Conservation (phyloP, 164 flowering plant genomes). For the Piper longum region DNA sequence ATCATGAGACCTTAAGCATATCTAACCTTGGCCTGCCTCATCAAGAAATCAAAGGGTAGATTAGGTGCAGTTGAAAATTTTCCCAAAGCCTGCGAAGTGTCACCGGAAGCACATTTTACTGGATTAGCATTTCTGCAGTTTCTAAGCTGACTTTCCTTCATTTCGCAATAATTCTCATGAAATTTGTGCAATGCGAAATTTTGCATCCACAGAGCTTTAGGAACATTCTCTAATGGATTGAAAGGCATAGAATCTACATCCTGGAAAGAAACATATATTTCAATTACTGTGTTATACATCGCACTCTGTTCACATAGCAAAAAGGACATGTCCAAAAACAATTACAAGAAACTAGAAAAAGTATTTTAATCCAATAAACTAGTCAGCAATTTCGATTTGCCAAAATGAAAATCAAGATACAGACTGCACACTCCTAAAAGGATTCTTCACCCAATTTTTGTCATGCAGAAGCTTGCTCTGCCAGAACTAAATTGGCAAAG, state of each 20-base stretch:
- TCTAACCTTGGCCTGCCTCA: slow-evolving; percentile 36
- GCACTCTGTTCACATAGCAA: no score
- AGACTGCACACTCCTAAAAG: not conserved
- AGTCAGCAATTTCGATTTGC: not conserved
- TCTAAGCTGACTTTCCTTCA: slow-evolving; percentile 19
- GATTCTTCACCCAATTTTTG: not conserved
- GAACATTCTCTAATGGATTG: slow-evolving; percentile 41
- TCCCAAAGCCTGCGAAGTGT: slow-evolving; percentile 9
- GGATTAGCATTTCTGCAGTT: slow-evolving; percentile 16
- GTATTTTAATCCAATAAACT: not conserved
- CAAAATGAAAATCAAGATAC: not conserved
- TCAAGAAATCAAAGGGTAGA: slow-evolving; percentile 21
- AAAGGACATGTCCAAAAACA: not conserved
- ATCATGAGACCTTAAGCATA: not conserved
- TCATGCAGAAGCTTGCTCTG: not conserved
- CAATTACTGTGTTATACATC: no score
- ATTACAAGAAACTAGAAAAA: not conserved
- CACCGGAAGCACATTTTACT: slow-evolving; percentile 14
- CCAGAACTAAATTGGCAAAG: no score
- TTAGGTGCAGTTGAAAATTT: slow-evolving; percentile 14
- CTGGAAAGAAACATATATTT: slow-evolving; percentile 12
- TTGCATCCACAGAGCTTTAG: slow-evolving; percentile 35
- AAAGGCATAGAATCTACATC: slow-evolving; percentile 68
- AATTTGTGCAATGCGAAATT: slow-evolving; percentile 18
- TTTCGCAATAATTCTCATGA: slow-evolving; percentile 26